Evolutionary conservation across 2,329 filamentous ascomycete species (phyloP).

Genomic region (Phialophora macrospora): DNA sequence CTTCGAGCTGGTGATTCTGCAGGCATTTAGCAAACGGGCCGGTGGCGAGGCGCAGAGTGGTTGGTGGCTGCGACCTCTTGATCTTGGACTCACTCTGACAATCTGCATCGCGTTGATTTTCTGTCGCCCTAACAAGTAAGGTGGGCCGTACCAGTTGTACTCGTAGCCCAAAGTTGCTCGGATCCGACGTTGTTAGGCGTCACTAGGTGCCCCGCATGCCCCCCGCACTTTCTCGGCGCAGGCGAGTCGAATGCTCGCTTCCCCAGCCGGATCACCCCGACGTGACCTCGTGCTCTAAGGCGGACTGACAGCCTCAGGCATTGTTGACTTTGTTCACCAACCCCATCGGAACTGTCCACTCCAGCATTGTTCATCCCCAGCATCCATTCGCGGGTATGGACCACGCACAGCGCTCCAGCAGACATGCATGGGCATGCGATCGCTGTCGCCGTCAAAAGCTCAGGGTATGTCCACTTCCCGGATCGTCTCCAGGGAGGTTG

Average conservation of each 20-base stretch:
- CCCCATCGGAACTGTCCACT: background rate
- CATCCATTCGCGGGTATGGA: conserved; percentile 7
- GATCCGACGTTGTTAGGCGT: background rate
- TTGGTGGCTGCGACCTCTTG: background rate
- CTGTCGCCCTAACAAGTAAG: background rate
- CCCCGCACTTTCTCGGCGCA: background rate
- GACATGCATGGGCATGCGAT: conserved; percentile 20
- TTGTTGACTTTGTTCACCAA: background rate
- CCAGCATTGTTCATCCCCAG: background rate
- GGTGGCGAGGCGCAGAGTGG: no score
- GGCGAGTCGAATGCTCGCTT: background rate
- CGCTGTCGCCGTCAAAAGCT: conserved; percentile 24
- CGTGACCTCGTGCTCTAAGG: background rate
- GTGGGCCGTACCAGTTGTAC: no score
- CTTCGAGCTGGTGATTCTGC: no score
- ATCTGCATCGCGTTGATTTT: background rate
- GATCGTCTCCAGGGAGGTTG: background rate
- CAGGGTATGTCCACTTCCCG: conserved; percentile 8
- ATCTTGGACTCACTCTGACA: no score
- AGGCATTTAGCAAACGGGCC: no score
- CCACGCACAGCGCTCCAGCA: conserved; percentile 15
- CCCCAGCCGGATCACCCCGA: conserved; percentile 2
- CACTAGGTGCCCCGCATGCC: background rate
- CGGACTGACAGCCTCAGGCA: background rate
- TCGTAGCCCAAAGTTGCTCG: background rate